Base-by-base conservation (phyloP, 805 yeast species). In the Barnettozyma californica region DNA sequence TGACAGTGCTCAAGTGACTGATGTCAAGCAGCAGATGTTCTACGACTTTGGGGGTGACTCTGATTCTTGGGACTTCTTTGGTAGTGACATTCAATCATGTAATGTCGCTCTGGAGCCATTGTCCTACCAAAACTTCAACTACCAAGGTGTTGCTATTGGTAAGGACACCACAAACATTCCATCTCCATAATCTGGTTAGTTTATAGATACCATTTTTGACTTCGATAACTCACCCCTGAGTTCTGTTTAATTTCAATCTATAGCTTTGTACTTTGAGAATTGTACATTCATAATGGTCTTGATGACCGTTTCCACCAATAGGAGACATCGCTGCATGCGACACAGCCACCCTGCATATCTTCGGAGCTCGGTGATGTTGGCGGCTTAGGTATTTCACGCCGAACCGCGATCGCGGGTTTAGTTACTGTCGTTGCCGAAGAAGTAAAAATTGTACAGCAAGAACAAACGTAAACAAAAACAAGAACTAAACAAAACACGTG, bases 91-190 rank as follows among this genome's bases (percentile, higher is more conserved):
- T 23, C 16, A 50, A 40, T 27, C 50, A 29, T 60, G 64, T 51
- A 52, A 37, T 20, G 45, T 41, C 37, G 53, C 48, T n/a, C 27
- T 59, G 26, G 40, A 51, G 13, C 53, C 50, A 13, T 45, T 59
- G 47, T 26, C 39, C 9, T 57, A 52, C 26, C 49, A 46, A 18
- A 11, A 33, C 13, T 47, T 60, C 44, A 56, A 52, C 51, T 61
- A 57, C 42, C 53, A 53, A 3, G 65, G 63, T 40, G 18, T 57
- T 23, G 20, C 29, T 14, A 40, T 57, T 36, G 46, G 50, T 31
- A 62, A 61, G 45, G 58, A 56, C 29, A 51, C 60, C 31, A 61
- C 62, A 26, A 53, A 59, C 35, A 48, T 49, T 19, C 61, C 60
- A 44, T 55, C 59, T 14, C 53, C 59, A 45, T 57, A 19, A 41